Percentiles rank a stretch among this genome's conserved stretches.
phyloP scores from a whole-genome alignment of 2,329 filamentous ascomycete species.

The Fusarium hainanense region DNA sequence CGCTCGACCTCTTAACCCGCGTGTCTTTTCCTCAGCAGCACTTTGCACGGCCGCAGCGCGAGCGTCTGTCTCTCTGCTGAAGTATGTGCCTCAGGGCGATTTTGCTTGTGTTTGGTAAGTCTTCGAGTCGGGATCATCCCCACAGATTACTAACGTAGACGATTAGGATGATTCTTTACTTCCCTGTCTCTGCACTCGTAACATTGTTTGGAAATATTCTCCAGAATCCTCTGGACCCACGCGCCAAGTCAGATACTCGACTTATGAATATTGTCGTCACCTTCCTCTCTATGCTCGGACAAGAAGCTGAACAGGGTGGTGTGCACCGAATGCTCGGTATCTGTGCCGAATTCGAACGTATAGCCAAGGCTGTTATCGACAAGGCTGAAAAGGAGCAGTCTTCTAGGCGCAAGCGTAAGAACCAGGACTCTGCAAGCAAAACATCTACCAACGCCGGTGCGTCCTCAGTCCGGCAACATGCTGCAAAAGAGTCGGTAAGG shows the following conservation, averaged over 20 bases:
- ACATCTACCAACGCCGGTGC: constrained; percentile 16
- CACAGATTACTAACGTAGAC: constrained; percentile 44
- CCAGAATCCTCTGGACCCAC: constrained; percentile 90
- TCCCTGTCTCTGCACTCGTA: constrained; percentile 93
- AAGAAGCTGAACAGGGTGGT: constrained; percentile 88
- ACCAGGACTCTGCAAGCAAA: constrained; percentile 58
- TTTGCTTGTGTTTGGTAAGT: constrained; percentile 93
- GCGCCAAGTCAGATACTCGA: constrained; percentile 87
- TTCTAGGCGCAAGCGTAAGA: constrained; percentile 86
- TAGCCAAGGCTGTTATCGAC: constrained; percentile 89
- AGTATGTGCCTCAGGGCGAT: constrained; percentile 96
- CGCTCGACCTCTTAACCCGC: constrained; percentile 87
- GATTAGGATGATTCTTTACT: constrained; percentile 87
- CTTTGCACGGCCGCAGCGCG: constrained; percentile 92
- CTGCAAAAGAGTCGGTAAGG: constrained; percentile 13
- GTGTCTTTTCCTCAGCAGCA: constrained; percentile 93
- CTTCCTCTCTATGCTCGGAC: constrained; percentile 88
- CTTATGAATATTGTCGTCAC: constrained; percentile 94
- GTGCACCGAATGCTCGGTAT: constrained; percentile 94
- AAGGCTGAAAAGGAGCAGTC: constrained; percentile 88
- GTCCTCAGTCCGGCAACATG: constrained; percentile 27
- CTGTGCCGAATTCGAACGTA: constrained; percentile 96
- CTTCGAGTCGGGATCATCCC: not conserved
- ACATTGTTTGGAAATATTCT: constrained; percentile 96
- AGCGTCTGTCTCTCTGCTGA: constrained; percentile 91